phyloP scores from a whole-genome alignment of 2,329 filamentous ascomycete genomes.

The Aspergillus proliferans region DNA sequence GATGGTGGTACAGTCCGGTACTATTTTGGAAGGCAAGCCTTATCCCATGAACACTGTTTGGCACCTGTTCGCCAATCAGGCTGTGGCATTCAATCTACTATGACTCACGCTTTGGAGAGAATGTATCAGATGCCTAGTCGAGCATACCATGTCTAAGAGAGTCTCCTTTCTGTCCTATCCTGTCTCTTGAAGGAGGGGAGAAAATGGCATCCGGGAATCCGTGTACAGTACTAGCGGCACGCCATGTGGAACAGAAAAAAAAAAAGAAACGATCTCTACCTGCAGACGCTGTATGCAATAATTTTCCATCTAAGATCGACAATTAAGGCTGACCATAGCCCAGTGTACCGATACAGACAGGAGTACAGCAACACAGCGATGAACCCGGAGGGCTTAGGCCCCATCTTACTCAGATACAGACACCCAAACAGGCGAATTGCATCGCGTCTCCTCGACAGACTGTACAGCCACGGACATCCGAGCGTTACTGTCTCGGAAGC shows the following conservation, averaged over 20 bases:
- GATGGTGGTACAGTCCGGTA: slow-evolving; percentile 20
- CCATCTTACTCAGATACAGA: neutral
- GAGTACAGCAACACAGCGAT: neutral
- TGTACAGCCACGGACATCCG: slow-evolving; percentile 5
- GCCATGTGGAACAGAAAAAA: neutral
- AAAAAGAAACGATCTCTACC: neutral
- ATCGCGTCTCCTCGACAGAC: neutral
- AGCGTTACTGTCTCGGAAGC: slow-evolving; percentile 13
- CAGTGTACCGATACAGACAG: neutral
- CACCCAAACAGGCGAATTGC: neutral
- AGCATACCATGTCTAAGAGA: slow-evolving; percentile 13
- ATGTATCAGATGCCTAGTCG: slow-evolving; percentile 17
- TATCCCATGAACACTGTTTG: slow-evolving; percentile 21
- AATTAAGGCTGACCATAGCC: neutral
- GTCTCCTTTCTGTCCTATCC: slow-evolving; percentile 1
- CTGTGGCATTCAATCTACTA: slow-evolving; percentile 11
- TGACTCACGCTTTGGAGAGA: slow-evolving; percentile 16
- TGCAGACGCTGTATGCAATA: slow-evolving; percentile 1
- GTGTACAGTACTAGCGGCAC: neutral
- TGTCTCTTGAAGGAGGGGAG: neutral
- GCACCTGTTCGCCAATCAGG: slow-evolving; percentile 21
- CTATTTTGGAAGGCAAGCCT: slow-evolving; percentile 6
- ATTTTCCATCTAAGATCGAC: neutral
- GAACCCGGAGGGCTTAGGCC: neutral
- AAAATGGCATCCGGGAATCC: neutral